Conservation (phyloP, 2,329 filamentous ascomycete species). For the Drechslera avenae region DNA sequence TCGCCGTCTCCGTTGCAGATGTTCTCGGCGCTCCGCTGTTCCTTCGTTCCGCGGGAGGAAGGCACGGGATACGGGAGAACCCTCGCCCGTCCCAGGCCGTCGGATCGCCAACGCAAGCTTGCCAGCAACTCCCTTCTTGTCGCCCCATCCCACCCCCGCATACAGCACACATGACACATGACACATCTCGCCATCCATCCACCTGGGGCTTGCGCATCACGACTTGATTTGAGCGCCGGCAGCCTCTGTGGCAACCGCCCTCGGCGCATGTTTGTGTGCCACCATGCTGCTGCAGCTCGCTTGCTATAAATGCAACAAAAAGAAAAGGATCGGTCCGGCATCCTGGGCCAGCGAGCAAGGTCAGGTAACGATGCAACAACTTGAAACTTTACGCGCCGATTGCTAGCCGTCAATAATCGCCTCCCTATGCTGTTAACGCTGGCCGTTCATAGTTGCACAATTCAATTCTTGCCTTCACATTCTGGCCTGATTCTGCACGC, state of each 20-base stretch:
- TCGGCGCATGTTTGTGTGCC: slow-evolving; percentile 1
- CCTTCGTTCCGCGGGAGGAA: slow-evolving; percentile 10
- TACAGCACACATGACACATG: not conserved
- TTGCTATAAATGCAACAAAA: slow-evolving; percentile 13
- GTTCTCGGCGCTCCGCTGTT: not conserved
- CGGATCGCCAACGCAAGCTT: slow-evolving; percentile 9
- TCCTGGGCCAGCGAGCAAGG: slow-evolving; percentile 10
- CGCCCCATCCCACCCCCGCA: not conserved
- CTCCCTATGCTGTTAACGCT: not conserved
- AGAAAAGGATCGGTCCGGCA: slow-evolving; percentile 16
- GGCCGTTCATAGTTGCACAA: slow-evolving; percentile 2
- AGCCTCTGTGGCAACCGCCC: slow-evolving; percentile 1
- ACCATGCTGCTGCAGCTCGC: slow-evolving; percentile 12
- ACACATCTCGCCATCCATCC: not conserved
- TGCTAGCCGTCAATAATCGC: not conserved
- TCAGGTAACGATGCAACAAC: slow-evolving; percentile 3
- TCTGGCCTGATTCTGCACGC: not conserved
- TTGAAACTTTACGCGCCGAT: slow-evolving; percentile 13
- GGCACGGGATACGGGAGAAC: slow-evolving; percentile 17
- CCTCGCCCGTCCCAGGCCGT: slow-evolving; percentile 17
- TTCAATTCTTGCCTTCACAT: not conserved
- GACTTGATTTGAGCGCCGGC: not conserved
- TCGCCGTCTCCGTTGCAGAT: not conserved
- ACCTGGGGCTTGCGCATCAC: slow-evolving; percentile 1
- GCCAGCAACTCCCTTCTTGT: not conserved